phyloP scores from a whole-genome alignment of 495 filamentous ascomycete genomes.

The Letharia lupina region DNA sequence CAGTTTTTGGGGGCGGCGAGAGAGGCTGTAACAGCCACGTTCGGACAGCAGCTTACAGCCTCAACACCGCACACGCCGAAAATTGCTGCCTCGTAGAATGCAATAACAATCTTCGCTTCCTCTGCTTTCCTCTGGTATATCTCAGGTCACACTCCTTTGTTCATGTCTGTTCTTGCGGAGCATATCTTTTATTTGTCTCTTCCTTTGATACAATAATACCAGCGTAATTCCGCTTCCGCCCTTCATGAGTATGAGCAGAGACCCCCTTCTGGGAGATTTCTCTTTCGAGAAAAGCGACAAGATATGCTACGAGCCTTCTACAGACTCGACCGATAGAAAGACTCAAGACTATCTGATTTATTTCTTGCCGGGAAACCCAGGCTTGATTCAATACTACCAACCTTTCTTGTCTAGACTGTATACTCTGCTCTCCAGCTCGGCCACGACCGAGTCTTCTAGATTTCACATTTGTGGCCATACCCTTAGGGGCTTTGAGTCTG shows the following conservation, averaged over 20 bases:
- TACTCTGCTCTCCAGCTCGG: conserved; percentile 20
- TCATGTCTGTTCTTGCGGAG: background rate
- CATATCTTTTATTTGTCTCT: background rate
- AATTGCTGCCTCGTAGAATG: background rate
- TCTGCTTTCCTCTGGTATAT: background rate
- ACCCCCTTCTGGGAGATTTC: conserved; percentile 12
- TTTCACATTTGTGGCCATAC: conserved; percentile 62
- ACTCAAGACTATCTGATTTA: conserved; percentile 34
- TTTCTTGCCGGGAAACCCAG: conserved; percentile 84
- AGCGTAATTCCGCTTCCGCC: background rate
- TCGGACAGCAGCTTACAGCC: conserved; percentile 1
- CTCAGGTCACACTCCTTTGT: background rate
- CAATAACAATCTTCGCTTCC: background rate
- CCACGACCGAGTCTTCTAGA: conserved; percentile 26
- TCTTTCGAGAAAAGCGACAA: conserved; percentile 6
- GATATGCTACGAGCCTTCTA: conserved; percentile 18
- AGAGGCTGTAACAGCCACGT: conserved; percentile 7
- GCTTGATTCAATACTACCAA: conserved; percentile 72
- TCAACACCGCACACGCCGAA: background rate
- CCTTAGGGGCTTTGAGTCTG: conserved; percentile 63
- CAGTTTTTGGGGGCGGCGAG: background rate
- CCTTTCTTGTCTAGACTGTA: conserved; percentile 55
- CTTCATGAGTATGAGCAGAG: conserved; percentile 20
- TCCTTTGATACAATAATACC: background rate
- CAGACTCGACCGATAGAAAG: background rate